Percentiles rank a stretch among this genome's conserved stretches.
Evolutionary conservation across 208 protist species (phyloP).

Genomic region (Acanthamoeba culbertsoni): DNA sequence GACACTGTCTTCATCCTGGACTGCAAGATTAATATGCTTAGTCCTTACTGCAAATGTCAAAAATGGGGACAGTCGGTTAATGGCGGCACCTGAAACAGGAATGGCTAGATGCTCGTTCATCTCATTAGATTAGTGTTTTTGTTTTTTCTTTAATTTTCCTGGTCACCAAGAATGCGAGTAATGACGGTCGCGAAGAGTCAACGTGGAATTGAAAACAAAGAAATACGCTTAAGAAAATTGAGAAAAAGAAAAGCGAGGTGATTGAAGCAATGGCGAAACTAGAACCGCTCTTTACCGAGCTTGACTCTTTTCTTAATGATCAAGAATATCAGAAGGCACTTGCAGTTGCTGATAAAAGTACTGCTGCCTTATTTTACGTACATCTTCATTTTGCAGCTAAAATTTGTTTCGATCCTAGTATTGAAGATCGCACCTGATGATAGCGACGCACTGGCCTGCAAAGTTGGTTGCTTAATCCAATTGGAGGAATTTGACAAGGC

Average conservation of each 20-base stretch:
- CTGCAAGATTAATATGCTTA: no score
- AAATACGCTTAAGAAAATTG: not conserved
- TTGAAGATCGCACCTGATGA: constrained; percentile 8
- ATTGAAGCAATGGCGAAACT: not conserved
- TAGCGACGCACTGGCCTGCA: constrained; percentile 33
- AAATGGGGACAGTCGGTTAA: no score
- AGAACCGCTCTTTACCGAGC: constrained; percentile 19
- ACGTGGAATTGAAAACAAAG: not conserved
- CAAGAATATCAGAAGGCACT: not conserved
- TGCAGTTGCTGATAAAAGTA: not conserved
- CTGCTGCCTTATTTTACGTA: not conserved
- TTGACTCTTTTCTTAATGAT: constrained; percentile 30
- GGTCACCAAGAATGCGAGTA: no score
- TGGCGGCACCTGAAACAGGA: not conserved
- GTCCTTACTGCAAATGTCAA: no score
- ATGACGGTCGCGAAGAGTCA: no score
- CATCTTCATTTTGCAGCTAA: not conserved
- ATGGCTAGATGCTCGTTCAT: not conserved
- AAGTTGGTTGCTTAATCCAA: not conserved
- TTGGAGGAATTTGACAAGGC: constrained; percentile 13
- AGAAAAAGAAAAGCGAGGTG: not conserved
- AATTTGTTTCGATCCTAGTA: not conserved
- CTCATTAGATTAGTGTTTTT: no score
- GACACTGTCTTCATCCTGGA: not conserved
- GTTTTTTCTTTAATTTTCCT: no score